These are phyloP conservation scores for Bretziella fagacearum DNA, from an alignment of 2,329 filamentous ascomycete genomes.

Conservation along the genomic window DNA sequence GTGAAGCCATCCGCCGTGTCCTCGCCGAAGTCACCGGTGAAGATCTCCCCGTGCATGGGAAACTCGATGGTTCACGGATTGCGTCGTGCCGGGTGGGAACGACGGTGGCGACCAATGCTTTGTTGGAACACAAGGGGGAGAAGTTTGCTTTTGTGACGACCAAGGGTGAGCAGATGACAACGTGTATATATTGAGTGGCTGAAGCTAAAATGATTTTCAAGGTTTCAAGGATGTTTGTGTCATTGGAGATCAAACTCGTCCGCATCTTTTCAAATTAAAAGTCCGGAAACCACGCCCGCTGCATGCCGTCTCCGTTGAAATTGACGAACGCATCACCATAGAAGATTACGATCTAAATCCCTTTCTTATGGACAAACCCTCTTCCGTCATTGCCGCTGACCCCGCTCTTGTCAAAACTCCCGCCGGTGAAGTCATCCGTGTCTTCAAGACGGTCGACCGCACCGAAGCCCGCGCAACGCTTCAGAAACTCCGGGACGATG, in stretches of 20 bases:
- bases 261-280: slow-evolving; percentile 56
- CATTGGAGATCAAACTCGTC: slow-evolving; percentile 58
- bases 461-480: slow-evolving; percentile 38
- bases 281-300: slow-evolving; percentile 52
- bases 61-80: slow-evolving; percentile 22
- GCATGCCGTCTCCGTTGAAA: slow-evolving; percentile 52
- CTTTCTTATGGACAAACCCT: slow-evolving; percentile 23
- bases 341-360: slow-evolving; percentile 46
- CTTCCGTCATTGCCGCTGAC: slow-evolving; percentile 31
- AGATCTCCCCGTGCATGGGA: slow-evolving; percentile 9
- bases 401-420: slow-evolving; percentile 42
- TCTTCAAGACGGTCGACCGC: slow-evolving; percentile 42
- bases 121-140: slow-evolving; percentile 60
- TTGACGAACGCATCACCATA: slow-evolving; percentile 58
- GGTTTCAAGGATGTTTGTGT: slow-evolving; percentile 53
- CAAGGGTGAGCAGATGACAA: slow-evolving; percentile 25
- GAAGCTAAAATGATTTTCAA: not conserved
- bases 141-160: slow-evolving; percentile 54
- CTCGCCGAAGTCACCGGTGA: slow-evolving; percentile 25
- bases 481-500: slow-evolving; percentile 41
- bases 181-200: not conserved
- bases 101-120: slow-evolving; percentile 59
- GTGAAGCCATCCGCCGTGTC: slow-evolving; percentile 81
- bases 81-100: slow-evolving; percentile 69
- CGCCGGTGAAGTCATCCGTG: slow-evolving; percentile 50